Base-by-base conservation (phyloP, 768 basidiomycete genomes). In the Coprinopsis sp. region DNA sequence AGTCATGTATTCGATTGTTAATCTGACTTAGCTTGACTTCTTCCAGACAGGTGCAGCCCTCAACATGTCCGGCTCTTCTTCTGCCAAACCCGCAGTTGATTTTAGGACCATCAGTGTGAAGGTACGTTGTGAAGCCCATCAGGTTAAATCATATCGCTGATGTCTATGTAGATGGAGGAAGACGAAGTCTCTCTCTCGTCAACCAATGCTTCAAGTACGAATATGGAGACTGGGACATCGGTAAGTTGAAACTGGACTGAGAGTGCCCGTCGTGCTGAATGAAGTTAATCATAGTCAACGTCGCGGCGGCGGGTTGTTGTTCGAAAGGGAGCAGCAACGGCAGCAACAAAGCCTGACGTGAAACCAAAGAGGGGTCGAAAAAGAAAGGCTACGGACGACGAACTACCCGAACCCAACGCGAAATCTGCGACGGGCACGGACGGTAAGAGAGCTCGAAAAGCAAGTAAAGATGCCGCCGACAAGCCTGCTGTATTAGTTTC, bases 341-440 rank as follows among this genome's bases (percentile, higher is more conserved):
- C 49, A 6, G 44, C 16, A 23, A 23, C 47, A 28, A 39, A 37
- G 18, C 27, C 30, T 31, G 65, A 69, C 21, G 55, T 51, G 34
- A 67, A 63, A 44, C 64, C 67, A 47, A 72, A 66, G 48, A 58
- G 68, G 49, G 65, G 68, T 25, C 65, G 66, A 44, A 71, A 72
- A 51, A 55, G 73, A 45, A 76, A 76, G 55, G 66, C 64, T 36
- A 63, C 70, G 48, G 74, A 74, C 3, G 74, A 73, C 16, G 71
- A 72, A 19, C 21, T 46, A 12, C 50, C 44, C 3, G 48, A 51
- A 37, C 33, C 25, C 21, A 40, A 23, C 36, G 36, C 6, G 44
- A 52, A 44, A 31, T 34, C 21, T 24, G 34, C 36, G 34, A 46
- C 41, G 16, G 30, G 38, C 36, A 34, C 27, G 40, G 27, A 25